phyloP scores from a whole-genome alignment of 306 rosid genomes.

The Glycine tomentella region DNA sequence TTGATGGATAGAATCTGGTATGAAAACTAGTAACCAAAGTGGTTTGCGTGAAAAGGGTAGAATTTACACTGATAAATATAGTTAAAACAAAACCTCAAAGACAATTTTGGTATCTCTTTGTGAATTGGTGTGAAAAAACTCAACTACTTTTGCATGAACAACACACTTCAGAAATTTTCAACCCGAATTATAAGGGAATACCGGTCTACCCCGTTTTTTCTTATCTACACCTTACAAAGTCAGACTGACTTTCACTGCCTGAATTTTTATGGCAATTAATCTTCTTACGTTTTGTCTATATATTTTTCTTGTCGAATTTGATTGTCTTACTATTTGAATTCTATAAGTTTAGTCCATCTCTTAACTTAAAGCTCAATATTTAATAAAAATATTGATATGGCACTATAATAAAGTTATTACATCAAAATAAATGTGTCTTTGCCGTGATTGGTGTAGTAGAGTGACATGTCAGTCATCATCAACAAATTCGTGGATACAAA shows the following conservation, averaged over 20 bases:
- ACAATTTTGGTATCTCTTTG: conserved; percentile 10
- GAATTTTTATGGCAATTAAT: neutral
- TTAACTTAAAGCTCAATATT: too few species aligned
- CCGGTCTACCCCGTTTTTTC: neutral
- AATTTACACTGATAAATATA: neutral
- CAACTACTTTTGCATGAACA: conserved; percentile 32
- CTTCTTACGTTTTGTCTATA: too few species aligned
- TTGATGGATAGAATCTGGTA: conserved; percentile 34
- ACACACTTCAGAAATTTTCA: conserved; percentile 1
- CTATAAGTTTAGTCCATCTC: too few species aligned
- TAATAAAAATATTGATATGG: too few species aligned
- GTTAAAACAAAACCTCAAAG: conserved; percentile 1
- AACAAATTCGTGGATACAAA: too few species aligned
- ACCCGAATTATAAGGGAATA: neutral
- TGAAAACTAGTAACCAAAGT: conserved; percentile 33
- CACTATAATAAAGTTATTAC: too few species aligned
- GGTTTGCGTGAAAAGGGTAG: conserved; percentile 21
- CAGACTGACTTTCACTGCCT: conserved; percentile 24
- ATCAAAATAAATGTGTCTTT: too few species aligned
- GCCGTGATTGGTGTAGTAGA: too few species aligned
- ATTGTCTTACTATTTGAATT: too few species aligned
- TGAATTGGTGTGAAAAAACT: neutral
- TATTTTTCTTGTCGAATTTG: too few species aligned
- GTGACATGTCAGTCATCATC: too few species aligned
- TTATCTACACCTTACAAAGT: neutral